Evolutionary conservation across 345 rosid genomes (phyloP).

Genomic region (Eucalyptus albens): DNA sequence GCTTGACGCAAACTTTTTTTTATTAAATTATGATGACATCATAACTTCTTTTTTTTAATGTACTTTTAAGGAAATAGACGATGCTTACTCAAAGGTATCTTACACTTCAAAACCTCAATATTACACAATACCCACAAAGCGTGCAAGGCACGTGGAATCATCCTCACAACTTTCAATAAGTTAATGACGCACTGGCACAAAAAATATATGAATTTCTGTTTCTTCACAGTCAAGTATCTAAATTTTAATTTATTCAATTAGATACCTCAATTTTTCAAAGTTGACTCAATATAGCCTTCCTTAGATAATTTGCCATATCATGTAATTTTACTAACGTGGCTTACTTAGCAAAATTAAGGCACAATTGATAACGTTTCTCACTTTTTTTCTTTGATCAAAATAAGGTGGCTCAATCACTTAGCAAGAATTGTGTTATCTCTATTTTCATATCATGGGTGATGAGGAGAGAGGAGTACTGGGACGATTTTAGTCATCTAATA

Average conservation of each 20-base stretch:
- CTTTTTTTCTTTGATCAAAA: no score
- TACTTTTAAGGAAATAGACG: not conserved
- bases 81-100: not conserved
- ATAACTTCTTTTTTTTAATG: not conserved
- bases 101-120: not conserved
- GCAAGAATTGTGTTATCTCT: not conserved
- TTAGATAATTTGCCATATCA: not conserved
- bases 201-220: not conserved
- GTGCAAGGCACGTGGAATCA: not conserved
- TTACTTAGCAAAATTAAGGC: not conserved
- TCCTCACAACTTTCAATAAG: not conserved
- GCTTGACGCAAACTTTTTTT: not conserved
- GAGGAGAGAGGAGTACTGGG: no score
- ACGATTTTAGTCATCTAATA: no score
- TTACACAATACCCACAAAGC: not conserved
- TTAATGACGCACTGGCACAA: rapidly evolving
- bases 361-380: no score
- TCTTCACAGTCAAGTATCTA: not conserved
- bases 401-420: not conserved
- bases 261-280: not conserved
- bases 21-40: no score
- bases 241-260: not conserved
- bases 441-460: no score
- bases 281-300: not conserved
- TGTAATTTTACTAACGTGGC: not conserved